Evolutionary conservation across 768 basidiomycete species (phyloP), one percentile per base, ranked within the genome.

Genomic region (Clitopilus hobsonii): DNA sequence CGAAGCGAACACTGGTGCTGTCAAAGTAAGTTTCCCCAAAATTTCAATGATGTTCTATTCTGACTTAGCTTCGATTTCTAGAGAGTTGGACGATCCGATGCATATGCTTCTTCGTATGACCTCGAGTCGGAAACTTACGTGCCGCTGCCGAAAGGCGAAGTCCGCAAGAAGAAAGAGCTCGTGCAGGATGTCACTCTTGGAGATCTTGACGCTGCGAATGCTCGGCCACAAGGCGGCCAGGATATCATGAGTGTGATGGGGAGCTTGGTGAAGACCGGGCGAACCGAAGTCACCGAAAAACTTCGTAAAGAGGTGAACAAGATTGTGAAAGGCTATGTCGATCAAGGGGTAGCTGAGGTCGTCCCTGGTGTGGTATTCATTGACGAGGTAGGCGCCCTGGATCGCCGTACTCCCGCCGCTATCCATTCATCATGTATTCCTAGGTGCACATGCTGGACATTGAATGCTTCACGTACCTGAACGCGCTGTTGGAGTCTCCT

Each of bases 391-490:
- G 56, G 81, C 65, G 50, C 28, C 51, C 22, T 48, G 24, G 36
- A 54, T 50, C 49, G 20, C 27, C 41, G 22, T 58, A 24, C 49
- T 36, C 27, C 30, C 27, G 22, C 36, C 18, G 38, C 48, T 51
- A 53, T 32, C 64, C 52, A 61, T 36, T 28, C 13, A 54, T 51
- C 51, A 8, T 38, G 23, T 29, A 20, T 25, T 16, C 25, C 36
- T 63, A 97, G 94, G 96, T 98, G 22, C 97, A 99, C 74, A 98
- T 98, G 96, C 85, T 99, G 57, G 97, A 99, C 69, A 95, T 98
- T 64, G 97, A 99, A 69, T 98, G 95, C 70, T 99, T 98, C 76
- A 98, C 97, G 4, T 99, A 96, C 73, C 82, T 99, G 30, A 98
- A 98, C 70, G 88, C 94, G 10, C 82, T 98, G 7, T 81, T 99